Conservation (phyloP, 331 rosid genomes). For the Cucumis variabilis region DNA sequence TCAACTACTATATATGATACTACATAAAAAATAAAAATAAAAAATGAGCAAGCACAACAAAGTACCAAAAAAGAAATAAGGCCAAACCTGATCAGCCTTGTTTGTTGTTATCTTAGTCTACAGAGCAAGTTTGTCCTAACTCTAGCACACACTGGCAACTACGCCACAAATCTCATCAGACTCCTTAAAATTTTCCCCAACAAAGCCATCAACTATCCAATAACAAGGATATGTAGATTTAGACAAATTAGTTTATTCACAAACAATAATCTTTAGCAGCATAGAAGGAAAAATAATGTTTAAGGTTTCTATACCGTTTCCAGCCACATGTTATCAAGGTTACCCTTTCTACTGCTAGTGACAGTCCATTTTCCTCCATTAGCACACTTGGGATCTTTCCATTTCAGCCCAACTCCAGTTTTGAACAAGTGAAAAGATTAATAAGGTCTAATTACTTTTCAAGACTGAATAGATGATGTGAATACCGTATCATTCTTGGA, state of each 20-base stretch:
- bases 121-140: constrained; percentile 87
- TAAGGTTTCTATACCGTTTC: constrained; percentile 67
- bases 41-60: constrained; percentile 9
- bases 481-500: constrained; percentile 58
- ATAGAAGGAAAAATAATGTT: not conserved
- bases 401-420: constrained; percentile 91
- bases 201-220: constrained; percentile 82
- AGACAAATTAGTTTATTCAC: not conserved
- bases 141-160: too few species aligned
- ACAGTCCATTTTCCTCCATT: constrained; percentile 96
- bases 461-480: constrained; percentile 53
- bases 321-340: constrained; percentile 88
- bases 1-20: not conserved
- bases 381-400: constrained; percentile 99
- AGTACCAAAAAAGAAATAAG: not conserved
- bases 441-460: constrained; percentile 58
- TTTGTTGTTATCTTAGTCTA: constrained; percentile 97
- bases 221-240: constrained; percentile 15
- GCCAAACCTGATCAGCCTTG: constrained; percentile 88
- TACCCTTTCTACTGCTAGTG: constrained; percentile 57
- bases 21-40: not conserved
- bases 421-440: constrained; percentile 73
- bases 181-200: too few species aligned
- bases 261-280: not conserved
- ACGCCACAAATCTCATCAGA: too few species aligned